Base-by-base conservation (phyloP, 176 grass and related monocot species). In the Microstegium vimineum region DNA sequence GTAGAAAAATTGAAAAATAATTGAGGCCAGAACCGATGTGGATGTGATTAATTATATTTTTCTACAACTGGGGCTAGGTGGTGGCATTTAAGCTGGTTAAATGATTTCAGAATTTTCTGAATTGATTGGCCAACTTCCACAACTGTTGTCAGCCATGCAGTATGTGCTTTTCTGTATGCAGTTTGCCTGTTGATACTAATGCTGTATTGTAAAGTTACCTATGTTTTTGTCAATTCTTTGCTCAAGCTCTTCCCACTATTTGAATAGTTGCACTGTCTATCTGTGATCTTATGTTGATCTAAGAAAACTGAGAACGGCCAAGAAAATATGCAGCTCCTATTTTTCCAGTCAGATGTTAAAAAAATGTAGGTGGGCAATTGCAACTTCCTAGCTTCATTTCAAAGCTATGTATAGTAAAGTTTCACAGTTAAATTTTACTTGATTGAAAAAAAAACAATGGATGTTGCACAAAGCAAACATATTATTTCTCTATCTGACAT, bases 21-120 rank as follows among this genome's bases (percentile, higher is more conserved):
- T 81, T 76, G 35, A 76, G 41, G 52, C 32, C n/a, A 71, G 31
- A 54, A 42, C 54, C 36, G 62, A 69, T 76, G 41, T 89, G 45
- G 83, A 81, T 71, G 54, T 71, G 25, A 81, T 82, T 82, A 20
- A 47, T 81, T 86, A 13, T 72, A 82, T 85, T 81, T 81, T 77
- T 34, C 12, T 64, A 85, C 20, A 46, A 12, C 33, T 36, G 34
- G 38, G 16, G 56, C 62, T 81, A n/a, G 33, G 56, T 81, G 41
- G 54, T 62, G 57, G 34, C 34, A 81, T 71, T 81, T 54, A 56
- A 73, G 10, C 22, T 14, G 52, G 34, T 66, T 71, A 54, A 34
- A 64, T 52, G 4, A 71, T 73, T 63, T 70, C 12, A 25, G 14
- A 71, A 59, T 78, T 46, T 2, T 65, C 69, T 86, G 73, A 82